Evolutionary conservation across 2,329 filamentous ascomycete genomes (phyloP), one percentile per base, ranked within the genome.

Genomic region (Microdochium paspali): DNA sequence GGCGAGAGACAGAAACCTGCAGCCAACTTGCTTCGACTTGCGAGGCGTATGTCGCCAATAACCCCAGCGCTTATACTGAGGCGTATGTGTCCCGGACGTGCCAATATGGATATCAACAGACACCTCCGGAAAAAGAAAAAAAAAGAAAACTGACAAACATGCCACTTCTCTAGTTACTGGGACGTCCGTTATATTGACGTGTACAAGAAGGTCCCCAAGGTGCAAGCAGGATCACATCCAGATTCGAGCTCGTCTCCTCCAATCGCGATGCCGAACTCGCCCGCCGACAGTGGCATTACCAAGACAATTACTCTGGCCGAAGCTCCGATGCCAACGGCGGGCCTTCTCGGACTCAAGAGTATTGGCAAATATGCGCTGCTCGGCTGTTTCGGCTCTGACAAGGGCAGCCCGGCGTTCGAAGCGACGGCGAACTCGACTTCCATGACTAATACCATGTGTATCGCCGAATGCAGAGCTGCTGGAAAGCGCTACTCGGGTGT

Each of bases 181-280:
- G 58, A 84, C 54, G 67, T 85, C 65, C 65, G 69, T 48, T 76
- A 73, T 54, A 74, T 77, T 49, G 71, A 77, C 25, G 64, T 72
- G 20, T 77, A 75, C 47, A 55, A 47, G 48, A 40, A 40, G 1
- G 51, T 49, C 21, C 42, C 48, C n/a, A 25, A 42, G 42, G 47
- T 24, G 42, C 20, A 40, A 9, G 23, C 4, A 45, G 51, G 20
- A 44, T 50, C 21, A 13, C 46, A 50, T 10, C 24, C 44, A 10
- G 18, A 23, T n/a, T 44, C 53, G 13, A 51, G 15, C 23, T 31
- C 48, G 12, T 49, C 50, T 21, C 50, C 44, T 10, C 12, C 44
- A 12, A 44, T 50, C 2, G 44, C n/a, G 23, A 46, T 25, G 12
- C 31, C 31, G 20, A 18, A 18, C 20, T 39, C 30, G 13, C 49